Evolutionary conservation across 176 grass and related monocot species (phyloP).

Genomic region (barley (Hordeum vulgare)): DNA sequence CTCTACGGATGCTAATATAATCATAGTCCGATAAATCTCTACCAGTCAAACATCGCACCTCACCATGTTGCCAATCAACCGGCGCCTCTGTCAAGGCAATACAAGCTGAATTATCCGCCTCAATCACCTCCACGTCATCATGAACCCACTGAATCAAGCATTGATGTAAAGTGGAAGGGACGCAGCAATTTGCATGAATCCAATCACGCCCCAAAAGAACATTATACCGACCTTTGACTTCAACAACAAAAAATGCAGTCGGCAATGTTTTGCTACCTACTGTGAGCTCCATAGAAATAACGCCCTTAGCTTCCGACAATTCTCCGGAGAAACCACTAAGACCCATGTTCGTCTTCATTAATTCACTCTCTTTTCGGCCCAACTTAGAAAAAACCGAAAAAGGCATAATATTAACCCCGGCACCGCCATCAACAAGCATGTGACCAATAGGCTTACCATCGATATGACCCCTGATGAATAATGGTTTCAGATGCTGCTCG

Average conservation of each 20-base stretch:
- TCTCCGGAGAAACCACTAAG: not conserved
- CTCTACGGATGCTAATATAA: not conserved
- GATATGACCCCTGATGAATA: not conserved
- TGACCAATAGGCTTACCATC: not conserved
- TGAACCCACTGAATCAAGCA: too few species aligned
- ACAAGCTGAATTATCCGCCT: too few species aligned
- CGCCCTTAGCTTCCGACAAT: not conserved
- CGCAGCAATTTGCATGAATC: too few species aligned
- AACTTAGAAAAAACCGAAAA: not conserved
- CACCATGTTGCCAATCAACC: not conserved
- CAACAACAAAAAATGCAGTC: too few species aligned
- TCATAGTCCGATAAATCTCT: not conserved
- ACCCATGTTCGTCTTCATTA: not conserved
- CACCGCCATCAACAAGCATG: not conserved
- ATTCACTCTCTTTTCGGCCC: not conserved
- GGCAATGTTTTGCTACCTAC: not conserved
- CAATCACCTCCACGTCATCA: too few species aligned
- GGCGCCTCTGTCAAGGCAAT: not conserved
- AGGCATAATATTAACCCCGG: not conserved
- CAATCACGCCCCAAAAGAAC: too few species aligned
- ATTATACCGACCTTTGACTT: too few species aligned
- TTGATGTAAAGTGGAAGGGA: too few species aligned
- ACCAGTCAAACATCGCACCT: not conserved
- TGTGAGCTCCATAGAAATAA: not conserved
- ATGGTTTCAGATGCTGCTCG: not conserved